Conservation (phyloP, 1,284 basidiomycete species). For the Trichosporon faecale region DNA sequence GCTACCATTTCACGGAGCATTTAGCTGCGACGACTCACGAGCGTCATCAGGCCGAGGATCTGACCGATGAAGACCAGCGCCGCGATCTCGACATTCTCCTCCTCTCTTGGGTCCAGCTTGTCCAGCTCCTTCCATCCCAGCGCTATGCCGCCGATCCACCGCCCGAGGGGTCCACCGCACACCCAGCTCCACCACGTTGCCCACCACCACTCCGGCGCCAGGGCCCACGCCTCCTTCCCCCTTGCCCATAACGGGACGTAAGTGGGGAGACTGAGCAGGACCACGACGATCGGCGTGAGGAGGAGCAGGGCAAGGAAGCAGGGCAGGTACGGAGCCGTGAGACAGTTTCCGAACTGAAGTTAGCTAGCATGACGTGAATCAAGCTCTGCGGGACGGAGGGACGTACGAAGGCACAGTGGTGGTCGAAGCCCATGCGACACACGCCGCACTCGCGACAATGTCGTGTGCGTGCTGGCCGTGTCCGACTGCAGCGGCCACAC, state of each 20-base stretch:
- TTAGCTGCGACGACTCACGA: constrained; percentile 30
- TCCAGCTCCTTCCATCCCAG: constrained; percentile 43
- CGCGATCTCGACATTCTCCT: constrained; percentile 26
- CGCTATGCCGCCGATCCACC: constrained; percentile 31
- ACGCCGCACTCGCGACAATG: constrained; percentile 46
- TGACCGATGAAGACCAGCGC: constrained; percentile 29
- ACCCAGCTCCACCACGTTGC: constrained; percentile 38
- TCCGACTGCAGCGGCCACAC: constrained; percentile 30
- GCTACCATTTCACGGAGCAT: background rate
- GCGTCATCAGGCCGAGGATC: constrained; percentile 32
- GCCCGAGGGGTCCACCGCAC: constrained; percentile 39
- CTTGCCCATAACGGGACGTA: constrained; percentile 21
- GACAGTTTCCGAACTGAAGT: constrained; percentile 46
- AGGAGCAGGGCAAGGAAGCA: constrained; percentile 36
- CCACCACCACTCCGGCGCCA: constrained; percentile 34
- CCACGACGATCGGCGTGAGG: constrained; percentile 29
- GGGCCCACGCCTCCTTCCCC: constrained; percentile 25
- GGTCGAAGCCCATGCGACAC: constrained; percentile 47
- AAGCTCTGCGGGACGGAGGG: background rate
- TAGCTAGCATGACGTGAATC: background rate
- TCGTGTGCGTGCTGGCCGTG: constrained; percentile 45
- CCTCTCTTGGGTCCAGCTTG: constrained; percentile 19
- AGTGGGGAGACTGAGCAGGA: constrained; percentile 30
- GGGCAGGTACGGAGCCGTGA: constrained; percentile 42
- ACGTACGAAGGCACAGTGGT: constrained; percentile 47